Evolutionary conservation across 164 flowering plant species (phyloP).

Genomic region (Litsea cubeba): DNA sequence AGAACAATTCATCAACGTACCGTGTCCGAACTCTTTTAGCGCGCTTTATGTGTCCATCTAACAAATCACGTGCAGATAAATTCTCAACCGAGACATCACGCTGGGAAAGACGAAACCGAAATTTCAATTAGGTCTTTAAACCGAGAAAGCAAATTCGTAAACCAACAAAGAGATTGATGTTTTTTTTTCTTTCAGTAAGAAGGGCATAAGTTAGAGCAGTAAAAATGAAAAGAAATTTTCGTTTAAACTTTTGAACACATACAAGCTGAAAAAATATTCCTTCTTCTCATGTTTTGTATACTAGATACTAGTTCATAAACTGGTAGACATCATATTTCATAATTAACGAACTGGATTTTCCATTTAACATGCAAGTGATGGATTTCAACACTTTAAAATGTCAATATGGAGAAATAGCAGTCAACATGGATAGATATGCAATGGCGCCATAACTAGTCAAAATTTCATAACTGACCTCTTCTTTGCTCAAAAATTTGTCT

Average conservation of each 20-base stretch:
- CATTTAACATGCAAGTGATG: background rate
- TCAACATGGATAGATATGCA: background rate
- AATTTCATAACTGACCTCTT: constrained; percentile 39
- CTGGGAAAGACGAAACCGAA: constrained; percentile 25
- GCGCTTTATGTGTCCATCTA: constrained; percentile 62
- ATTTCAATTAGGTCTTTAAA: background rate
- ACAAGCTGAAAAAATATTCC: background rate
- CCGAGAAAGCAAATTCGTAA: background rate
- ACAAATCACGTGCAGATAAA: constrained; percentile 50
- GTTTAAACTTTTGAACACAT: background rate
- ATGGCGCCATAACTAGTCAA: background rate
- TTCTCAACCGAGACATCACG: constrained; percentile 44
- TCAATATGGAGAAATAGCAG: no score
- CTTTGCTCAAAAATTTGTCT: constrained; percentile 20
- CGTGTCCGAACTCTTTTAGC: constrained; percentile 73
- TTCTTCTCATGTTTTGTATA: background rate
- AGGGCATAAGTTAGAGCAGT: background rate
- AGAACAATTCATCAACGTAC: constrained; percentile 26
- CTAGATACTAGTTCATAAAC: background rate
- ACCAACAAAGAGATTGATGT: background rate
- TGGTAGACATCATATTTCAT: background rate
- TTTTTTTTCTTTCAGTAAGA: background rate
- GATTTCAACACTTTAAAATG: no score
- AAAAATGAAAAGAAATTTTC: background rate
- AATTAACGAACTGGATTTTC: background rate